Evolutionary conservation across 2,329 filamentous ascomycete genomes (phyloP).

Genomic region (Arthrobotrys iridis): DNA sequence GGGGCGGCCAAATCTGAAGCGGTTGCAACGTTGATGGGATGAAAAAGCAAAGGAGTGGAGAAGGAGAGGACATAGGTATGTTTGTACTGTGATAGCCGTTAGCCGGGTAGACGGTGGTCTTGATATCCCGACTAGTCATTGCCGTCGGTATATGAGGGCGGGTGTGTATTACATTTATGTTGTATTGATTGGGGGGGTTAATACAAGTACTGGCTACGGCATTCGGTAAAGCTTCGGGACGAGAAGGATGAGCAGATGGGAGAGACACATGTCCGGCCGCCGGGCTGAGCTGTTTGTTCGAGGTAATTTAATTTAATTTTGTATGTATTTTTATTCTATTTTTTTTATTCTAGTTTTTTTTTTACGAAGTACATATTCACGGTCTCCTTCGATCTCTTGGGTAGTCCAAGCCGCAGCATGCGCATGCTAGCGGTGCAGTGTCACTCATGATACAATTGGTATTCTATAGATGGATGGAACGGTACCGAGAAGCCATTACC

Average conservation of each 20-base stretch:
- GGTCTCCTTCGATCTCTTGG: too few species aligned
- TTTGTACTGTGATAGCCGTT: neutral
- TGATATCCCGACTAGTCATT: too few species aligned
- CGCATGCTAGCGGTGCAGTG: neutral
- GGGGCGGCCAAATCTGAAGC: conserved; percentile 23
- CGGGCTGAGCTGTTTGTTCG: conserved; percentile 27
- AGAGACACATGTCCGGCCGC: conserved; percentile 2
- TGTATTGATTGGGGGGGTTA: neutral
- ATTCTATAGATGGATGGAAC: neutral
- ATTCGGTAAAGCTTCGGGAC: conserved; percentile 9
- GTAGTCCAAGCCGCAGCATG: neutral
- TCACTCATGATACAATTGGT: neutral
- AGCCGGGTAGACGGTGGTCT: neutral
- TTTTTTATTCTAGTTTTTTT: neutral
- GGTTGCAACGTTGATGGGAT: neutral
- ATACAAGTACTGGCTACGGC: neutral
- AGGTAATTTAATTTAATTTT: conserved; percentile 6
- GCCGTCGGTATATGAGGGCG: too few species aligned
- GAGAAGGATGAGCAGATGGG: too few species aligned
- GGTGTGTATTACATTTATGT: neutral
- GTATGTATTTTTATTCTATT: neutral
- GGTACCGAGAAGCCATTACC: too few species aligned
- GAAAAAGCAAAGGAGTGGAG: conserved; percentile 15
- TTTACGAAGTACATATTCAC: neutral
- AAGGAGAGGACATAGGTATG: too few species aligned